Evolutionary conservation across 805 yeast genomes (phyloP), one percentile per base, ranked within the genome.

Genomic region (Candida jianshihensis): DNA sequence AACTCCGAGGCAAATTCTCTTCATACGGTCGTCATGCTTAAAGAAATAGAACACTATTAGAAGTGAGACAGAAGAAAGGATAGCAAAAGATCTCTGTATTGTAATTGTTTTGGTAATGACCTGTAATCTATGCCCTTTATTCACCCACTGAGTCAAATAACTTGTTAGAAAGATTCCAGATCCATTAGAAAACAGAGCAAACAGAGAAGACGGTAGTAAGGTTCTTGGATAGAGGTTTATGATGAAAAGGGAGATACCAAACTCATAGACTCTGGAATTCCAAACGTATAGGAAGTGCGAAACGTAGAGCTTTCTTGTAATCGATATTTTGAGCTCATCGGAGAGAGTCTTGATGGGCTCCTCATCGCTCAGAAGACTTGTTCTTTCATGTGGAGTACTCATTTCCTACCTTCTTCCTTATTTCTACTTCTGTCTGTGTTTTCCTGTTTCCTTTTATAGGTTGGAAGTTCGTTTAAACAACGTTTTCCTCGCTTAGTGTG

Each of bases 181-280:
- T 13, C 48, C 22, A 3, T 60, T 46, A 6, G 64, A 49, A 17
- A 44, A 38, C 13, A 64, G 39, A 1, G 67, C 60, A 39, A 59
- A 64, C 21, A 61, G 24, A 4, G 69, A 63, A 18, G 60, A 47
- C 12, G 64, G 65, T 17, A 53, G 38, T 17, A 64, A 46, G 13
- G 56, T 56, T 2, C 54, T 56, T 1, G 65, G 65, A 39, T 46
- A 63, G 26, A 61, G 37, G 20, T 51, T 47, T 19, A 63, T 59
- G 24, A 64, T 54, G 32, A 60, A 56, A 12, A 64, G 40, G 11
- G 56, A 57, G 6, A 63, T 55, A 13, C 64, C 64, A 44, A 52
- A 64, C 40, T 63, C 65, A 44, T 63, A 64, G n/a, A 57, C 51
- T 8, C 69, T 50, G 17, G 59, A 45, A 43, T 64, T 64, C 66